phyloP scores from a whole-genome alignment of 2,329 filamentous ascomycete genomes.

The Neonectria coccinea region DNA sequence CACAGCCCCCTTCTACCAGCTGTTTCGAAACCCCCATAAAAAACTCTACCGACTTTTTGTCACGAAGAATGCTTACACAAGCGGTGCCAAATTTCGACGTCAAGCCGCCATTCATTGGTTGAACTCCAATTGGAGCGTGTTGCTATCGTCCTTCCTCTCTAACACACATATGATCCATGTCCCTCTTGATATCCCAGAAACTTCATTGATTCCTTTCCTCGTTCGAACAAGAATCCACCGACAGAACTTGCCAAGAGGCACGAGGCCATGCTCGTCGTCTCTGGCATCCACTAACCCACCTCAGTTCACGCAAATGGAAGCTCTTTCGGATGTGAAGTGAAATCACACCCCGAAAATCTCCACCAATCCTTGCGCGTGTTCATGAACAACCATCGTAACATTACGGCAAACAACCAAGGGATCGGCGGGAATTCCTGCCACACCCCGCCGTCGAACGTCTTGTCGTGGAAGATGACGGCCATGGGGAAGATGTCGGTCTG shows the following conservation, averaged over 20 bases:
- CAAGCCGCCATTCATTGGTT: neutral
- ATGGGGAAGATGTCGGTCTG: conserved; percentile 42
- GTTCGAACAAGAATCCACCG: neutral
- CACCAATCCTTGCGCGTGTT: conserved; percentile 52
- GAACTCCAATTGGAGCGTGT: neutral
- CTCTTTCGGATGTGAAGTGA: conserved; percentile 46
- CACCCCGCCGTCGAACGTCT: conserved; percentile 43
- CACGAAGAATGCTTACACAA: neutral
- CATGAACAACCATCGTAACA: conserved; percentile 51
- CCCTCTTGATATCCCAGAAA: neutral
- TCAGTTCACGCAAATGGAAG: conserved; percentile 50
- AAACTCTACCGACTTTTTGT: neutral
- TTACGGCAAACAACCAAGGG: conserved; percentile 43
- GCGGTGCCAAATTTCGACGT: neutral
- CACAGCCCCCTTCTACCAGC: conserved; percentile 17
- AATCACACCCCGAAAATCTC: conserved; percentile 51
- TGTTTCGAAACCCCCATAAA: neutral
- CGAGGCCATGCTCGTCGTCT: neutral
- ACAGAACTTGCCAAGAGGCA: neutral
- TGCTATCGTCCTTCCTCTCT: neutral
- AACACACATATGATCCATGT: neutral
- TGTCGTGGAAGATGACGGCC: conserved; percentile 45
- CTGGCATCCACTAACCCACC: neutral
- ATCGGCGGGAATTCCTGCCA: conserved; percentile 45
- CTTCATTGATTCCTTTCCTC: neutral